These are phyloP conservation scores for Leucosporidium scottii DNA, from an alignment of 768 basidiomycete genomes.

Conservation along the genomic window DNA sequence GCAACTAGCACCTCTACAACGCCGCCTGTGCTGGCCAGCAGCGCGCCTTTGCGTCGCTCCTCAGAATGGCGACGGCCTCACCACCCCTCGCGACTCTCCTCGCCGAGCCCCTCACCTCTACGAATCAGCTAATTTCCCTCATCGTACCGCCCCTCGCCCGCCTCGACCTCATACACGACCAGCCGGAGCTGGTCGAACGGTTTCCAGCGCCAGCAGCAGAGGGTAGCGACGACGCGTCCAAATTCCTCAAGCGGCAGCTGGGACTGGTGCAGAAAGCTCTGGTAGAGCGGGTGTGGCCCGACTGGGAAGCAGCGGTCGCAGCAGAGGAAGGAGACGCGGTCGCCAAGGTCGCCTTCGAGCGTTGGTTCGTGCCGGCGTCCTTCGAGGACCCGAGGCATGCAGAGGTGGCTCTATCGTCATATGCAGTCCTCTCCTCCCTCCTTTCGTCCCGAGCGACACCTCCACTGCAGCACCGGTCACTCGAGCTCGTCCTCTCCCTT, in stretches of 20 bases:
- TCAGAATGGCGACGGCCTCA: neutral
- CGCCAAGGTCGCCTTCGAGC: slow-evolving; percentile 4
- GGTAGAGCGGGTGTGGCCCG: slow-evolving; percentile 27
- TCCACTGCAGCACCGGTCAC: neutral
- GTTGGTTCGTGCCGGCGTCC: slow-evolving; percentile 16
- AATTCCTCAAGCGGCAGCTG: slow-evolving; percentile 23
- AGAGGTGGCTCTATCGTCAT: slow-evolving; percentile 17
- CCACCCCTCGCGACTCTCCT: slow-evolving; percentile 6
- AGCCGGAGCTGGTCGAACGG: neutral
- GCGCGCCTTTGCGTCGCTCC: too few species aligned
- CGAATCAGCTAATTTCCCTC: slow-evolving; percentile 10
- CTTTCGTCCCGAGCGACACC: slow-evolving; percentile 9
- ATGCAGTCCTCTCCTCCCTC: slow-evolving; percentile 18
- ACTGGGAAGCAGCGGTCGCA: slow-evolving; percentile 20
- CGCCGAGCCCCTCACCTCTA: slow-evolving; percentile 4
- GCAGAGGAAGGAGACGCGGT: slow-evolving; percentile 1
- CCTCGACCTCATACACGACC: slow-evolving; percentile 16
- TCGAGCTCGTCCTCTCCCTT: slow-evolving; percentile 10
- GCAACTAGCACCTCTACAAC: too few species aligned
- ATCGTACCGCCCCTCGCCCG: slow-evolving; percentile 14
- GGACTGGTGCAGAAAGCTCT: slow-evolving; percentile 27
- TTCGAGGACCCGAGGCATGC: neutral
- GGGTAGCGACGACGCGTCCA: neutral
- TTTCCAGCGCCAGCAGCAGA: neutral
- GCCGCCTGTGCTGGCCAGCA: too few species aligned